A percentile compares a stretch with the other conserved stretches of the same genome.
phyloP scores from a whole-genome alignment of 352 stramenopile species.

The Pythium aquatile region DNA sequence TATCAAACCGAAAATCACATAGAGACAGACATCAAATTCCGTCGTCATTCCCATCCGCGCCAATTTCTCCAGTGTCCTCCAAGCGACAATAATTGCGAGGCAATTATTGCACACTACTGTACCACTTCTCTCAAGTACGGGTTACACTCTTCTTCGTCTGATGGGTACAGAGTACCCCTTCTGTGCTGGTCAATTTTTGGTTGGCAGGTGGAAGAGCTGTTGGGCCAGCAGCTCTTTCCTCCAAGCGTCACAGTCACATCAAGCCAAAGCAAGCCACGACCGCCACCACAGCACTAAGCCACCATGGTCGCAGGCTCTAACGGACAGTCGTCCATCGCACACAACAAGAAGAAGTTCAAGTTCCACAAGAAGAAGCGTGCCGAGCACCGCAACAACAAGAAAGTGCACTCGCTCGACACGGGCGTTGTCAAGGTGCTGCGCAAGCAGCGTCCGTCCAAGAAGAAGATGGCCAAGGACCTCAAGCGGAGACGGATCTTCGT shows the following conservation, averaged over 20 bases:
- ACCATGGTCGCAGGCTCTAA: constrained; percentile 45
- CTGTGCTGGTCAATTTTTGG: constrained; percentile 29
- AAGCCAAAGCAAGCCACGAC: not conserved
- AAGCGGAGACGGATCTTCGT: constrained; percentile 76
- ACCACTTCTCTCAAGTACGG: constrained; percentile 21
- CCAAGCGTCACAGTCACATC: constrained; percentile 15
- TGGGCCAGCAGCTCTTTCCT: not conserved
- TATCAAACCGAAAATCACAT: constrained; percentile 5
- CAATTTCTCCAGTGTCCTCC: not conserved
- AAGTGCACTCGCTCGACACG: constrained; percentile 61
- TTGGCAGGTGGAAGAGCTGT: constrained; percentile 27
- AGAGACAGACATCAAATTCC: constrained; percentile 5
- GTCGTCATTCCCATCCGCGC: not conserved
- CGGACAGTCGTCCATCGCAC: constrained; percentile 63
- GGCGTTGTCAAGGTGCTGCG: constrained; percentile 56
- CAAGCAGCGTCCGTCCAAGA: constrained; percentile 75
- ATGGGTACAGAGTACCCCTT: constrained; percentile 7
- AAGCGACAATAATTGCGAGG: constrained; percentile 4
- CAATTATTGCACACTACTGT: constrained; percentile 8
- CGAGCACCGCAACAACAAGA: constrained; percentile 77
- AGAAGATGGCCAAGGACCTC: constrained; percentile 83
- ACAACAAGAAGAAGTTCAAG: constrained; percentile 90
- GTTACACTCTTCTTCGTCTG: not conserved
- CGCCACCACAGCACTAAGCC: not conserved
- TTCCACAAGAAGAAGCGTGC: constrained; percentile 82